phyloP scores from a whole-genome alignment of 202 grass and related monocot genomes.

The Panicum hallii region DNA sequence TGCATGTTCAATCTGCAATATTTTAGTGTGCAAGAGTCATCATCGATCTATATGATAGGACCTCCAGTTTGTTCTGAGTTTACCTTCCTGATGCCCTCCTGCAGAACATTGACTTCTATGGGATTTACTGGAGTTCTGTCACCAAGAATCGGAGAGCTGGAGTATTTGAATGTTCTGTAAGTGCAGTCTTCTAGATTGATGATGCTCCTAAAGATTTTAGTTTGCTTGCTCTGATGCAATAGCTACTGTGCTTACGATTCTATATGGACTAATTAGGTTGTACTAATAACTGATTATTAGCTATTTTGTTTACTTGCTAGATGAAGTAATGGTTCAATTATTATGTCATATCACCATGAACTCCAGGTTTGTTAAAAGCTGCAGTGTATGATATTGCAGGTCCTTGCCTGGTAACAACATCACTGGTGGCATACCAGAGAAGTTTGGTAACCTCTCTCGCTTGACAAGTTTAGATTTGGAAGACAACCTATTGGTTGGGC shows the following conservation, averaged over 20 bases:
- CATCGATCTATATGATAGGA: constrained; percentile 25
- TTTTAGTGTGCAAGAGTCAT: constrained; percentile 31
- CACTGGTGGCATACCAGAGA: constrained; percentile 74
- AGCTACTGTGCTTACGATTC: constrained; percentile 30
- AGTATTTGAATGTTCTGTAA: constrained; percentile 84
- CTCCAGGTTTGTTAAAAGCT: constrained; percentile 28
- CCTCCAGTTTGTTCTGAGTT: constrained; percentile 24
- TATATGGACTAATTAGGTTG: constrained; percentile 3
- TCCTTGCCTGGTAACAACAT: constrained; percentile 73
- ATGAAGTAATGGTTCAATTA: constrained; percentile 16
- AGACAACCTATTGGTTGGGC: constrained; percentile 71
- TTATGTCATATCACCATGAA: background rate
- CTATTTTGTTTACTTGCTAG: constrained; percentile 29
- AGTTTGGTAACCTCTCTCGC: constrained; percentile 76
- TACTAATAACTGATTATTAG: constrained; percentile 11
- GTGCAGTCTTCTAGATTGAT: constrained; percentile 41
- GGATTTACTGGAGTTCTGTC: constrained; percentile 89
- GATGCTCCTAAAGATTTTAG: constrained; percentile 26
- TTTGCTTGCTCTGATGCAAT: constrained; percentile 27
- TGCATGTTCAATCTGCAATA: background rate
- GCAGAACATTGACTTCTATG: constrained; percentile 82
- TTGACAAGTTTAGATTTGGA: constrained; percentile 79
- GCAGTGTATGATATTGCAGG: constrained; percentile 53
- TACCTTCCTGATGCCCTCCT: constrained; percentile 34
- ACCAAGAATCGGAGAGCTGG: constrained; percentile 71